phyloP scores from a whole-genome alignment of 2,329 filamentous ascomycete species.

The Apiospora aurea region DNA sequence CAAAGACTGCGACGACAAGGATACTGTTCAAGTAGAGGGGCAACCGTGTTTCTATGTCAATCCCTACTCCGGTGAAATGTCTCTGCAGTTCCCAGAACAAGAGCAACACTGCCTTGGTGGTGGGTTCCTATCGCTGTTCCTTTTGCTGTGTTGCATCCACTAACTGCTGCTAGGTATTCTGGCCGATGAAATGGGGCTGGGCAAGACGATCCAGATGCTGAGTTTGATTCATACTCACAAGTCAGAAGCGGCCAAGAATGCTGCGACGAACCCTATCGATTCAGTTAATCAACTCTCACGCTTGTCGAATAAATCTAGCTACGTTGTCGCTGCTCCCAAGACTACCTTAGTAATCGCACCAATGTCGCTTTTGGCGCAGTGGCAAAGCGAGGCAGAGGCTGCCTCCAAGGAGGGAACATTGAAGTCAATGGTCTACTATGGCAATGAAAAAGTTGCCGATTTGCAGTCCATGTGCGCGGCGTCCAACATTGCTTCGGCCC shows the following conservation, averaged over 20 bases:
- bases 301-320: constrained; percentile 62
- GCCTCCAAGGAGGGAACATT: constrained; percentile 85
- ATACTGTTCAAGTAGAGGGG: constrained; percentile 69
- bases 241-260: constrained; percentile 58
- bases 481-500: constrained; percentile 76
- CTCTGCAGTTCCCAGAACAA: constrained; percentile 88
- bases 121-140: not conserved
- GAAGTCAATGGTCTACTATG: constrained; percentile 90
- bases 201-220: constrained; percentile 99
- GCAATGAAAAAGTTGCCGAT: constrained; percentile 81
- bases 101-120: constrained; percentile 95
- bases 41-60: constrained; percentile 90
- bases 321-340: constrained; percentile 75
- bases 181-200: constrained; percentile 96
- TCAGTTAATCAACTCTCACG: constrained; percentile 69
- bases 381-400: constrained; percentile 94
- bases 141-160: not conserved
- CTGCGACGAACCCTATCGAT: constrained; percentile 45
- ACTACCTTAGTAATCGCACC: constrained; percentile 96
- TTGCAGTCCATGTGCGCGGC: constrained; percentile 80
- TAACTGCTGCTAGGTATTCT: constrained; percentile 63
- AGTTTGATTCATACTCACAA: constrained; percentile 88
- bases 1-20: constrained; percentile 85
- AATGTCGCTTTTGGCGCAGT: constrained; percentile 95
- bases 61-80: constrained; percentile 93